These are phyloP conservation scores for Henckelia pumila DNA, from an alignment of 257 asterid species.

Conservation along the genomic window DNA sequence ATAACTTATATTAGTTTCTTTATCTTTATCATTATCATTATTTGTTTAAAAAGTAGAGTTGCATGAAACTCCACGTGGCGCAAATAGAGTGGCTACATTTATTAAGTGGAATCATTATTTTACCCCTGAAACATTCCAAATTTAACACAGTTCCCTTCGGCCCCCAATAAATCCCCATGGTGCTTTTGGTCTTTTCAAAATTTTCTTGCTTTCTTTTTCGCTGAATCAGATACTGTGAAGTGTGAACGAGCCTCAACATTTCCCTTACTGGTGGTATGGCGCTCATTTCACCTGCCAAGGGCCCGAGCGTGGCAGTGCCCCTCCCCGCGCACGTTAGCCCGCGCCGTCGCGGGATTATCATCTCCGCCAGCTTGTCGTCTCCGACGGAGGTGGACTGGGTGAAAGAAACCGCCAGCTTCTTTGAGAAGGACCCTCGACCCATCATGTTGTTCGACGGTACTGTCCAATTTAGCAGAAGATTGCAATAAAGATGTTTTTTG, in stretches of 20 bases:
- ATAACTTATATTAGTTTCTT: too few species aligned
- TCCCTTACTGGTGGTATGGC: constrained; percentile 41
- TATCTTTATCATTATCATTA: too few species aligned
- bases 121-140: too few species aligned
- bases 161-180: too few species aligned
- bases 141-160: too few species aligned
- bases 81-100: too few species aligned
- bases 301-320: constrained; percentile 27
- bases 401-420: constrained; percentile 66
- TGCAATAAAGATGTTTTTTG: background rate
- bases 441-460: constrained; percentile 93
- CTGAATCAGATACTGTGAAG: too few species aligned
- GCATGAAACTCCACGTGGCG: too few species aligned
- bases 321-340: constrained; percentile 30
- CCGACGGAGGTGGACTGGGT: constrained; percentile 53
- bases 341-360: constrained; percentile 37
- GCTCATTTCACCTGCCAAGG: constrained; percentile 36
- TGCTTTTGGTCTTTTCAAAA: too few species aligned
- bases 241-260: background rate
- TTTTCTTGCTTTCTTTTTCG: too few species aligned
- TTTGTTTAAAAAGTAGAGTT: too few species aligned
- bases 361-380: background rate
- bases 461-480: background rate
- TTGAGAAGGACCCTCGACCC: constrained; percentile 78
- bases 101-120: too few species aligned